Conservation (phyloP, 176 grass and related monocot genomes). For the Hyparrhenia diplandra region DNA sequence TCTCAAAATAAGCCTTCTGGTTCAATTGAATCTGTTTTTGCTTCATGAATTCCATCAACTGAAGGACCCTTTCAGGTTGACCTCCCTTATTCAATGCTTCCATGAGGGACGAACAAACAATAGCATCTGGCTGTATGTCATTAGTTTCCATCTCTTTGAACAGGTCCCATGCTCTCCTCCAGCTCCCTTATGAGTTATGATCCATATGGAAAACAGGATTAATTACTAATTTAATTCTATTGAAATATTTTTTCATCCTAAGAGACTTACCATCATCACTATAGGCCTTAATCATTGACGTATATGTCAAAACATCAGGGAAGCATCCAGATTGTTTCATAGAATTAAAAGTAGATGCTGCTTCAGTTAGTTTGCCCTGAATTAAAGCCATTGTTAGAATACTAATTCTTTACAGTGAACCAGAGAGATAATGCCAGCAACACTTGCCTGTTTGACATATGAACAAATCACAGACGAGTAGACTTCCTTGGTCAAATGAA, state of each 20-base stretch:
- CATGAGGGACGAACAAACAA: constrained; percentile 83
- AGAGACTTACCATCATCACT: constrained; percentile 54
- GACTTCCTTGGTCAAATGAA: constrained; percentile 85
- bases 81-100: constrained; percentile 67
- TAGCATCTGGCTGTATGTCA: constrained; percentile 54
- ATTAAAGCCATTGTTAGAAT: constrained; percentile 38
- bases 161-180: constrained; percentile 66
- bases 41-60: constrained; percentile 72
- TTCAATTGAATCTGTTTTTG: constrained; percentile 71
- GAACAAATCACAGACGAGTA: constrained; percentile 86
- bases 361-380: constrained; percentile 74
- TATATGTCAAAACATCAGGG: constrained; percentile 98
- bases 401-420: constrained; percentile 30
- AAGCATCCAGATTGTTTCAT: constrained; percentile 67
- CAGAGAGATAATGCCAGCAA: constrained; percentile 8
- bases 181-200: constrained; percentile 64
- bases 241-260: constrained; percentile 13
- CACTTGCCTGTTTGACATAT: constrained; percentile 80
- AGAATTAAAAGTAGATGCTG: constrained; percentile 69
- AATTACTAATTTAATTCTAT: constrained; percentile 19
- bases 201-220: constrained; percentile 39
- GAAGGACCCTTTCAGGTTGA: constrained; percentile 67
- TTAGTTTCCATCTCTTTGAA: constrained; percentile 76
- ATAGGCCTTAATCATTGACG: constrained; percentile 80
- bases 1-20: constrained; percentile 67